Percentiles rank a stretch among this genome's conserved stretches.
phyloP scores from a whole-genome alignment of 768 basidiomycete genomes.

The Podaxis sp. region DNA sequence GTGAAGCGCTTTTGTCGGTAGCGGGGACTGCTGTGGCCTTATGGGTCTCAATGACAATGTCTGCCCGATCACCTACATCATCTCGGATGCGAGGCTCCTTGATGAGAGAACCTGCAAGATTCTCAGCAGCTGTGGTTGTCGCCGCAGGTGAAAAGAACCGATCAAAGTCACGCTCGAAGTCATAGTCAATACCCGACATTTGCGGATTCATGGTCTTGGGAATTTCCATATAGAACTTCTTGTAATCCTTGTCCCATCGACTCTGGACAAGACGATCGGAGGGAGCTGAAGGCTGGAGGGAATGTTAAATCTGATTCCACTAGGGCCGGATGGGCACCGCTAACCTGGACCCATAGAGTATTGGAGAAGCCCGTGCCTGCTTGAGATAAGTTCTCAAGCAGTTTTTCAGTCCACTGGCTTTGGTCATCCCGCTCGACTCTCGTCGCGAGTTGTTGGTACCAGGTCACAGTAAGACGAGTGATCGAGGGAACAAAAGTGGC shows the following conservation, averaged over 20 bases:
- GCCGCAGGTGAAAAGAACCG: conserved; percentile 23
- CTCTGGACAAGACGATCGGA: conserved; percentile 25
- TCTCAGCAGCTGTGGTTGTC: neutral
- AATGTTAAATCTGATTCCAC: neutral
- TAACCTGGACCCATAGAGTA: conserved; percentile 30
- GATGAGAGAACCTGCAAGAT: neutral
- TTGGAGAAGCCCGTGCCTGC: conserved; percentile 18
- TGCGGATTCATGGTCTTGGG: conserved; percentile 30
- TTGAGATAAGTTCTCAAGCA: conserved; percentile 27
- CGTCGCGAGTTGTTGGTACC: conserved; percentile 35
- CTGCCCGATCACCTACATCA: conserved; percentile 34
- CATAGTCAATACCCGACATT: conserved; percentile 26
- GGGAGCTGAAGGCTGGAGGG: conserved; percentile 20
- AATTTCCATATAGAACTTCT: conserved; percentile 32
- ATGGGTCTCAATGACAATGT: conserved; percentile 20
- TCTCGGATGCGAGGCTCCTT: neutral
- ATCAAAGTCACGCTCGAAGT: conserved; percentile 37
- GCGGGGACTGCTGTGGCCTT: neutral
- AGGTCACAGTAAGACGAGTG: conserved; percentile 28
- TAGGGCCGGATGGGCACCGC: neutral
- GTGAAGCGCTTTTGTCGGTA: neutral
- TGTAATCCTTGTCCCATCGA: conserved; percentile 27
- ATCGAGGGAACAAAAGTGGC: conserved; percentile 34
- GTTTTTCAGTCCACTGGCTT: conserved; percentile 35
- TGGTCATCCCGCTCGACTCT: conserved; percentile 33